A percentile compares a stretch with the other conserved stretches of the same genome.
Evolutionary conservation across 805 yeast species (phyloP).

Genomic region (Brettanomyces sp.): DNA sequence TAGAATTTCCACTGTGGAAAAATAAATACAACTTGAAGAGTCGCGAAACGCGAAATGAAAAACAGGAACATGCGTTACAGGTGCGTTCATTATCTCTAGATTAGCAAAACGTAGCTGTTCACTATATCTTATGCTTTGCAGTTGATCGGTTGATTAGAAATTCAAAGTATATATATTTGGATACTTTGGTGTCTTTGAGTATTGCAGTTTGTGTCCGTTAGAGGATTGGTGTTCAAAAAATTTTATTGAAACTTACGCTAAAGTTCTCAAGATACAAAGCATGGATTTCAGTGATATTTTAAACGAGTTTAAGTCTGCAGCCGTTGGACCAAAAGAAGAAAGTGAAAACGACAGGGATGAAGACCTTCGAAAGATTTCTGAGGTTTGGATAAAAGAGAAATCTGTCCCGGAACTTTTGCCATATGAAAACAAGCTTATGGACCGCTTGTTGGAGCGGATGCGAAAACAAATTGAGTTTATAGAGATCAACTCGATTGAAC

Average conservation of each 20-base stretch:
- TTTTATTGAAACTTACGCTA: no score
- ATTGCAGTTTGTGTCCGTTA: no score
- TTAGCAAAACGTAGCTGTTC: no score
- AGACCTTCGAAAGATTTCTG: constrained; percentile 38
- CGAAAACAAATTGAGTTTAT: constrained; percentile 67
- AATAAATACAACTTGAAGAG: background rate
- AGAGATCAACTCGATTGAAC: constrained; percentile 69
- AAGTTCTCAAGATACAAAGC: no score
- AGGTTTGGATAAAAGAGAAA: constrained; percentile 77
- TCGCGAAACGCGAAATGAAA: background rate
- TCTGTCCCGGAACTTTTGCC: constrained; percentile 81
- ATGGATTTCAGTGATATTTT: constrained; percentile 66
- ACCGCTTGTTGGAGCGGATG: constrained; percentile 47
- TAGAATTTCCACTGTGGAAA: background rate
- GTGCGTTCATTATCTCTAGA: no score
- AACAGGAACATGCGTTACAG: no score
- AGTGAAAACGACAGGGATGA: constrained; percentile 19
- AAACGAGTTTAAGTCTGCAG: constrained; percentile 46
- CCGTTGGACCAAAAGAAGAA: constrained; percentile 17
- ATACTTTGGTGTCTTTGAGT: no score
- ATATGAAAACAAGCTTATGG: constrained; percentile 54
- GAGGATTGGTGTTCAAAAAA: no score
- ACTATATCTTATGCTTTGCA: no score
- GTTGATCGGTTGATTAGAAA: no score
- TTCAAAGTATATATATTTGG: no score